Evolutionary conservation across 1,284 basidiomycete species (phyloP), one percentile per base, ranked within the genome.

Genomic region (Meripilus lineatus): DNA sequence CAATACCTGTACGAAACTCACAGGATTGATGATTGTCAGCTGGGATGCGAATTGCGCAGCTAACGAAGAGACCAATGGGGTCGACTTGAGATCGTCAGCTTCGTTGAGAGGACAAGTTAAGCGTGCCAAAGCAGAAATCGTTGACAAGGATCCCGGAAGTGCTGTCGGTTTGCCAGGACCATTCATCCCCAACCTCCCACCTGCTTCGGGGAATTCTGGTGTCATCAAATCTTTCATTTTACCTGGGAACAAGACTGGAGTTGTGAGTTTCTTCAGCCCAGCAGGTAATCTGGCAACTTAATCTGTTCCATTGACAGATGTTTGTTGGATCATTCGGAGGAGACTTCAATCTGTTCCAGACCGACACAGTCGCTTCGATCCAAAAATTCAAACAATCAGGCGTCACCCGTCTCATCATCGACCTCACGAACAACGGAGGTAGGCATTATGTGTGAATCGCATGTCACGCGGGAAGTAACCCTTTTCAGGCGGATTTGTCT

Each of bases 361-460:
- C 59, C 1, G 78, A 83, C 52, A 68, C 70, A 0, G 68, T 68
- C 4, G 62, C 69, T 13, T 70, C 75, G 1, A 60, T 81, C 46
- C 57, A 60, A 3, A 55, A 66, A 5, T 76, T 83, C 63, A 60
- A 75, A 51, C 50, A 58, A 1, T 66, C 70, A 1, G 74, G 74
- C 5, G 73, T 79, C 4, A 70, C 67, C 0, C 69, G 68, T 22
- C 58, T 84, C 13, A 53, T 84, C 22, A 69, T 84, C 36, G 81
- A 83, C 52, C 54, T 81, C 23, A 75, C 74, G 3, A 77, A 81
- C 56, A 84, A 83, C 50, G 77, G 75, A 49, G 79, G 79, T 74
- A 43, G 33, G 61, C 52, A 42, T 30, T n/a, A n/a, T n/a, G 38
- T 46, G 6, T 26, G 10, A 2, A 28, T 26, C 4, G 10, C 20